Conservation (phyloP, 225 moss, liverwort and hornwort species). For the Rhytidiadelphus loreus region DNA sequence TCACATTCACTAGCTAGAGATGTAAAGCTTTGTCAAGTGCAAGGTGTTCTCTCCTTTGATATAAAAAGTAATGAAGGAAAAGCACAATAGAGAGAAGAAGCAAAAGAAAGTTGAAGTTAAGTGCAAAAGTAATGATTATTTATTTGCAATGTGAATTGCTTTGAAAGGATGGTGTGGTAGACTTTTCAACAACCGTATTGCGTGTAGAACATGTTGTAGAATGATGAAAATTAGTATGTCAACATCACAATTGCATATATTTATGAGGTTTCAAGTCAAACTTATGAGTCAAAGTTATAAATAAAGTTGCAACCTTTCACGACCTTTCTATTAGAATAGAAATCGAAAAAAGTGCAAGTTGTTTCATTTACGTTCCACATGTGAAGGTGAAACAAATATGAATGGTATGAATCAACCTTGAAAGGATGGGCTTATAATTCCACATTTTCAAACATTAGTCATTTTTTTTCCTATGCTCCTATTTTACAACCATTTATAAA, state of each 20-base stretch:
- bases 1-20: not conserved
- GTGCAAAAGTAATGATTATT: too few relatives aligned
- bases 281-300: not conserved
- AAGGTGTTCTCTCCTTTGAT: too few relatives aligned
- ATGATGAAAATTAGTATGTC: not conserved
- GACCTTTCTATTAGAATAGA: not conserved
- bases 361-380: not conserved
- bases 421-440: not conserved
- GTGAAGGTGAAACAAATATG: not conserved
- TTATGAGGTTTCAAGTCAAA: not conserved
- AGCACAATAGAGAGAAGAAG: not conserved
- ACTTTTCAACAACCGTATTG: not conserved
- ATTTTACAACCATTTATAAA: not conserved
- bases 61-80: not conserved
- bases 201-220: not conserved
- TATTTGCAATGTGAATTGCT: not conserved
- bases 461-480: not conserved
- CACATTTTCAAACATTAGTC: not conserved
- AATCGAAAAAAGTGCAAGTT: not conserved
- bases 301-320: not conserved
- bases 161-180: not conserved
- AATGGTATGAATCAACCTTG: rapidly evolving
- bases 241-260: too few relatives aligned
- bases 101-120: not conserved
- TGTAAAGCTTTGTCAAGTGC: too few relatives aligned